phyloP scores from a whole-genome alignment of 768 basidiomycete genomes.

The Boletales sp. region DNA sequence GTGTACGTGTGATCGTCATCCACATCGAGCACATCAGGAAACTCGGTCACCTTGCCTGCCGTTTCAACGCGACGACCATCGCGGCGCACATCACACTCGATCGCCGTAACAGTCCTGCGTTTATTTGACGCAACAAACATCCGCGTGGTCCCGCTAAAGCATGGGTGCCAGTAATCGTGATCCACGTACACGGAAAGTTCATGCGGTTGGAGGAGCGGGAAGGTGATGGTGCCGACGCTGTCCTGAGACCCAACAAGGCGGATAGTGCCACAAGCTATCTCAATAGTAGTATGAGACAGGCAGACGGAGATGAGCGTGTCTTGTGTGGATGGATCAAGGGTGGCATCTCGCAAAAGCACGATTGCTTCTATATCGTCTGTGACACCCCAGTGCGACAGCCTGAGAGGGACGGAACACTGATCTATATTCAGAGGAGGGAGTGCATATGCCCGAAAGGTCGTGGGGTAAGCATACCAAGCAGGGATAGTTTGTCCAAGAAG shows the following conservation, averaged over 20 bases:
- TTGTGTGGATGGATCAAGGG: conserved; percentile 1
- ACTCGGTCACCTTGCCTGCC: neutral
- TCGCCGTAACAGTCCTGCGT: neutral
- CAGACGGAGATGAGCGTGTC: conserved; percentile 11
- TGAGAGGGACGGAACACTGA: neutral
- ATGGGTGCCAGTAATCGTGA: conserved; percentile 4
- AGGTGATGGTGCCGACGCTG: conserved; percentile 7
- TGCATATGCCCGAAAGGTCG: conserved; percentile 9
- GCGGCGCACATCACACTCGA: conserved; percentile 14
- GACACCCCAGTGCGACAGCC: conserved; percentile 10
- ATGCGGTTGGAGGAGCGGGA: conserved; percentile 1
- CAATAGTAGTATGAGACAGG: neutral
- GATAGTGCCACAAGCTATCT: conserved; percentile 6
- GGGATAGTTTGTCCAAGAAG: conserved; percentile 1
- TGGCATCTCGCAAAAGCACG: conserved; percentile 11
- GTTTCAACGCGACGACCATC: too few species aligned
- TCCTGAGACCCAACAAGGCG: neutral
- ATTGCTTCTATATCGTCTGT: neutral
- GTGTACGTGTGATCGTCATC: neutral
- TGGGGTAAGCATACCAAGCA: neutral
- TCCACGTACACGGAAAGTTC: neutral
- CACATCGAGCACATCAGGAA: neutral
- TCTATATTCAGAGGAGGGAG: neutral
- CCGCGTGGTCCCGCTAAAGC: conserved; percentile 12
- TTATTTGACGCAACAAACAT: neutral